Evolutionary conservation across 129 eudicot species (phyloP), one percentile per base, ranked within the genome.

Genomic region (Calendula officinalis): DNA sequence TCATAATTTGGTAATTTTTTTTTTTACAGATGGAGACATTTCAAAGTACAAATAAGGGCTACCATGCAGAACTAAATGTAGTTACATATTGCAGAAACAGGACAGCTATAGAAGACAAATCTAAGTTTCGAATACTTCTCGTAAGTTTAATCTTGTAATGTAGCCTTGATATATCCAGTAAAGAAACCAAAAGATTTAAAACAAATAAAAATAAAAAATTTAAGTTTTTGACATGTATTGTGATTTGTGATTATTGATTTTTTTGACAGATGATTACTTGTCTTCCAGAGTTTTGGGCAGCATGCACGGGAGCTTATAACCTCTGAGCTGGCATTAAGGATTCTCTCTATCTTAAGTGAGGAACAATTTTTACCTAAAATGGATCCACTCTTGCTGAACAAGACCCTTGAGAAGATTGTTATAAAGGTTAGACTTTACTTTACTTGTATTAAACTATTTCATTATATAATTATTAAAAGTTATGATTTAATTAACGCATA

Each of bases 251-350:
- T 83, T 80, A 79, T 84, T 88, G 94, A 81, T 88, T 82, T 88
- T 92, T 81, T 88, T 92, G 99, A 92, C 99, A 92, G 99, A 92
- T 83, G 81, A 85, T 88, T 92, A 75, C 96, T 92, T 92, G 96
- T 92, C 76, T 92, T 88, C 99, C 99, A 92, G 99, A 92, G 89
- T 92, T 92, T 92, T 83, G 99, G 99, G 66, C 99, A 92, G 95
- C 99, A 92, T 76, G 95, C 85, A 15, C 82, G 99, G 81, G 99
- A 92, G 85, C 96, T 92, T 77, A 88, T 92, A 52, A 92, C 99
- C 22, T 61, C 99, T 10, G 99, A 92, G 87, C 89, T 92, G 74
- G 99, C 99, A 7, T 68, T 92, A 64, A 67, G 95, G 80, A 71
- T 92, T 50, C 96, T 92, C 27, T 92, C 99, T 37, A 86, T 92